Conservation (phyloP, 2,329 filamentous ascomycete genomes). For the Phialemoniopsis sp. region DNA sequence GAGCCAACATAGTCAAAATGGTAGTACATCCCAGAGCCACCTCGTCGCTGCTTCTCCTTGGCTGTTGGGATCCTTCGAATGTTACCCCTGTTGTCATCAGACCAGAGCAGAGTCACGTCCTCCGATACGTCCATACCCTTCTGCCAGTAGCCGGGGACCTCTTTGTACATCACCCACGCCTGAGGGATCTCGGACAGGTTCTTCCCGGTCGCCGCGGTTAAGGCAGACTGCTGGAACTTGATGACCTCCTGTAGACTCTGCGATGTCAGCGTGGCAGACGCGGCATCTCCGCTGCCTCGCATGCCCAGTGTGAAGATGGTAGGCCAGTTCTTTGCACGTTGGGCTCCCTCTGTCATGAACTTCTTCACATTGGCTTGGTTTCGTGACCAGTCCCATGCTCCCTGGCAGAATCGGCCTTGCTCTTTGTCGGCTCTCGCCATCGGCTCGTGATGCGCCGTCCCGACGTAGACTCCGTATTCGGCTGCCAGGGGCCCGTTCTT, state of each 20-base stretch:
- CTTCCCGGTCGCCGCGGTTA: slow-evolving; percentile 11
- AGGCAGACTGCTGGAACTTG: slow-evolving; percentile 16
- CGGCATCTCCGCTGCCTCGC: slow-evolving; percentile 50
- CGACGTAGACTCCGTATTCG: slow-evolving; percentile 54
- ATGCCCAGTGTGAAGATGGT: slow-evolving; percentile 48
- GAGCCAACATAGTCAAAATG: slow-evolving; percentile 52
- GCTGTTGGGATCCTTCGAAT: slow-evolving; percentile 51
- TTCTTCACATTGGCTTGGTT: slow-evolving; percentile 47
- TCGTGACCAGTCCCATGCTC: slow-evolving; percentile 49
- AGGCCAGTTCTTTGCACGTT: slow-evolving; percentile 46
- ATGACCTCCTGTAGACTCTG: slow-evolving; percentile 42
- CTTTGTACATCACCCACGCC: slow-evolving; percentile 56
- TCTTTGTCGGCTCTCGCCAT: slow-evolving; percentile 47
- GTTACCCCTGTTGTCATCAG: slow-evolving; percentile 61
- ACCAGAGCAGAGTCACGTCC: slow-evolving; percentile 58
- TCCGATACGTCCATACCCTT: slow-evolving; percentile 55
- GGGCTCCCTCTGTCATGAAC: slow-evolving; percentile 47
- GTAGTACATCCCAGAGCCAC: slow-evolving; percentile 58
- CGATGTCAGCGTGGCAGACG: slow-evolving; percentile 33
- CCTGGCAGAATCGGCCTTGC: slow-evolving; percentile 24
- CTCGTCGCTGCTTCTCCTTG: slow-evolving; percentile 46
- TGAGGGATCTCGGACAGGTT: slow-evolving; percentile 37
- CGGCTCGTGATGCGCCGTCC: slow-evolving; percentile 54
- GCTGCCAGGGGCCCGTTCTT: slow-evolving; percentile 48
- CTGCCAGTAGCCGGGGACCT: slow-evolving; percentile 53